Evolutionary conservation across 257 asterid genomes (phyloP).

Genomic region (Rehmannia glutinosa): DNA sequence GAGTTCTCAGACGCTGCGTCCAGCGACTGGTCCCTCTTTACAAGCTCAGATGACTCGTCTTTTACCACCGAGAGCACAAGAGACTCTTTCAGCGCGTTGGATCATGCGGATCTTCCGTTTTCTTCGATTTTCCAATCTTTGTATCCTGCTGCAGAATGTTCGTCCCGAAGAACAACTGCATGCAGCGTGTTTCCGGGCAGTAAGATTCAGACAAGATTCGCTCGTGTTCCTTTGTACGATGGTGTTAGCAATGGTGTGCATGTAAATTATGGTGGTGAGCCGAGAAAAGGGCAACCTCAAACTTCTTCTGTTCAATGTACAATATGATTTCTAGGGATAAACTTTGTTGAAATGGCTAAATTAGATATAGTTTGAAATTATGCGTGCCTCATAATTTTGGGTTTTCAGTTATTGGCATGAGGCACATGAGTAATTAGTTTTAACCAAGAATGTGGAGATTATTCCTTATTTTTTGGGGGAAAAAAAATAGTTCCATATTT

Average conservation of each 20-base stretch:
- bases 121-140: slow-evolving; percentile 47
- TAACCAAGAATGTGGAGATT: background rate
- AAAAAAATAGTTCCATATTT: background rate
- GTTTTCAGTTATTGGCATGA: slow-evolving; percentile 24
- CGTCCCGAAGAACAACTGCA: slow-evolving; percentile 39
- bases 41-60: slow-evolving; percentile 83
- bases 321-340: slow-evolving; percentile 16
- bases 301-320: slow-evolving; percentile 11
- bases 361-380: slow-evolving; percentile 1
- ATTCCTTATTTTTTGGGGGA: background rate
- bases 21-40: slow-evolving; percentile 66
- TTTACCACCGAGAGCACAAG: slow-evolving; percentile 84
- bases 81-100: slow-evolving; percentile 74
- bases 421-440: slow-evolving; percentile 22
- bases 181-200: slow-evolving; percentile 44
- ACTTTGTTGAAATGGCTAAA: slow-evolving; percentile 12
- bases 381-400: slow-evolving; percentile 33
- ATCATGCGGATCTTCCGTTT: slow-evolving; percentile 40
- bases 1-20: slow-evolving; percentile 58
- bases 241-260: slow-evolving; percentile 6
- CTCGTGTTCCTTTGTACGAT: slow-evolving; percentile 25
- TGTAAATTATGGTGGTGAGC: slow-evolving; percentile 33
- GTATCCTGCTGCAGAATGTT: slow-evolving; percentile 32
- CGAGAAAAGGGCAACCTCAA: slow-evolving; percentile 17
- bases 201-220: slow-evolving; percentile 42